Percentiles rank a stretch among this genome's conserved stretches.
These are phyloP conservation scores for Geotrichum ghanense DNA, from an alignment of 805 yeast genomes.

Conservation along the genomic window DNA sequence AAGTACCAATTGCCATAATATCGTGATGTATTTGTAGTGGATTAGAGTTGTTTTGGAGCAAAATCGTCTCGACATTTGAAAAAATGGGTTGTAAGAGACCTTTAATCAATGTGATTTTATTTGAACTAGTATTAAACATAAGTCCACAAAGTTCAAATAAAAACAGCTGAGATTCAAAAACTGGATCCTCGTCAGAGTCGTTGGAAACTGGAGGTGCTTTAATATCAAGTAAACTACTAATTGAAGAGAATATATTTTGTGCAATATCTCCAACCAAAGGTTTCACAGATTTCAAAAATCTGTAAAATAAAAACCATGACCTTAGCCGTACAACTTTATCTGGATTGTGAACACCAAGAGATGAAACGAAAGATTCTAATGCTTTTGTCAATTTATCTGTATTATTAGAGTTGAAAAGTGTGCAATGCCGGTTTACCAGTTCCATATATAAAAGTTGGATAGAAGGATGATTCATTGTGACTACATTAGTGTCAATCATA, in stretches of 20 bases:
- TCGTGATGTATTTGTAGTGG: slow-evolving; percentile 76
- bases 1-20: slow-evolving; percentile 79
- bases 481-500: slow-evolving; percentile 36
- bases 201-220: slow-evolving; percentile 36
- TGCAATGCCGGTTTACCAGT: slow-evolving; percentile 66
- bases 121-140: slow-evolving; percentile 42
- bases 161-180: slow-evolving; percentile 68
- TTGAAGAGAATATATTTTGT: slow-evolving; percentile 46
- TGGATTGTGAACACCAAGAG: slow-evolving; percentile 69
- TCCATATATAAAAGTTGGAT: slow-evolving; percentile 79
- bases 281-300: slow-evolving; percentile 69
- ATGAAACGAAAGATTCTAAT: slow-evolving; percentile 67
- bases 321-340: slow-evolving; percentile 67
- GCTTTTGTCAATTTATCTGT: slow-evolving; percentile 39
- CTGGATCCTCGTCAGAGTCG: slow-evolving; percentile 33
- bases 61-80: slow-evolving; percentile 54
- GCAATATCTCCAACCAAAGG: slow-evolving; percentile 46
- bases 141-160: slow-evolving; percentile 81
- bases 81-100: slow-evolving; percentile 66
- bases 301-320: slow-evolving; percentile 81
- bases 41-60: slow-evolving; percentile 28
- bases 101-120: slow-evolving; percentile 40
- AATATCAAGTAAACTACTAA: slow-evolving; percentile 48
- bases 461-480: slow-evolving; percentile 58
- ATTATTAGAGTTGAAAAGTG: slow-evolving; percentile 37